Conservation (phyloP, 148 eudicot species). For the Rhododendron ovatum region DNA sequence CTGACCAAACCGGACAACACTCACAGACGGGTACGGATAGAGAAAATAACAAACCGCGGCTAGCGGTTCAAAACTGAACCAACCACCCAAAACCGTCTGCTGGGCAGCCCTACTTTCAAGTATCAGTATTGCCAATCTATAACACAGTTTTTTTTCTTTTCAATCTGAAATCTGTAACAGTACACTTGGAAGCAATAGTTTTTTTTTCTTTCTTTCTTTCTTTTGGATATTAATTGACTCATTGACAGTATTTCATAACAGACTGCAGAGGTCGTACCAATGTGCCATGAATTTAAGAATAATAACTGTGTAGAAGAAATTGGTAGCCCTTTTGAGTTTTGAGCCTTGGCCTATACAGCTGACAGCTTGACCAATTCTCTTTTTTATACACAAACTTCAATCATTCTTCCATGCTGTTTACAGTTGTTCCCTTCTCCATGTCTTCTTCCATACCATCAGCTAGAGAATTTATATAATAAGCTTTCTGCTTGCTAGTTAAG, state of each 20-base stretch:
- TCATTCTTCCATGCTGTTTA: background rate
- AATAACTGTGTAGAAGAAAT: background rate
- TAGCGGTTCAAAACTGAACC: too few relatives aligned
- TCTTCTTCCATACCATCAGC: background rate
- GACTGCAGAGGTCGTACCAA: background rate
- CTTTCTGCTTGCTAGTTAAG: slow-evolving; percentile 17
- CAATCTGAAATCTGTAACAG: too few relatives aligned
- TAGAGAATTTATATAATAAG: background rate
- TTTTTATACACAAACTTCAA: background rate
- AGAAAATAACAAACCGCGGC: background rate
- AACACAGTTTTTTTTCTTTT: background rate
- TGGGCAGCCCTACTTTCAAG: too few relatives aligned
- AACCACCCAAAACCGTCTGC: too few relatives aligned
- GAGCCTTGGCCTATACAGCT: background rate
- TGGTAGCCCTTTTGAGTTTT: background rate
- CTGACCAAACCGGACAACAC: too few relatives aligned
- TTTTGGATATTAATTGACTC: background rate
- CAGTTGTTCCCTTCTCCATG: background rate
- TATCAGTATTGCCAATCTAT: background rate
- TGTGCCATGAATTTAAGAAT: background rate
- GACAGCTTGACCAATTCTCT: background rate
- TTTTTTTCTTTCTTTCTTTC: background rate
- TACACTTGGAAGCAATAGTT: background rate
- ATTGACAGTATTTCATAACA: background rate
- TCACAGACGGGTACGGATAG: too few relatives aligned